Evolutionary conservation across 306 rosid species (phyloP), one percentile per base, ranked within the genome.

Genomic region (cucumber (Cucumis sativus)): DNA sequence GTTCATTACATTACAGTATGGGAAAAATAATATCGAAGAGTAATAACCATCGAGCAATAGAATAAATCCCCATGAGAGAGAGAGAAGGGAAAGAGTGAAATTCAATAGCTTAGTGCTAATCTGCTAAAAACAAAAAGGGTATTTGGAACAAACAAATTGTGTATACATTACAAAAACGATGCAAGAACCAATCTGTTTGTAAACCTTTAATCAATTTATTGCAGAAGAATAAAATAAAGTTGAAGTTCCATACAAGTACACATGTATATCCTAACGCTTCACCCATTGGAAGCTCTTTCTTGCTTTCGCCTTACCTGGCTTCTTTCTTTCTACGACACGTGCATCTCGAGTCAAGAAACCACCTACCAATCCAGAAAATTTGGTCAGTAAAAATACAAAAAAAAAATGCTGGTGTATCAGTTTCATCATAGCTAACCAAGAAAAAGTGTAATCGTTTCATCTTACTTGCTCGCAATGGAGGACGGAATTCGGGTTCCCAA

Each of bases 211-310:
- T 14, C 23, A 70, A 51, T 20, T 72, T 72, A 51, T 72, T 49
- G 60, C 25, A 72, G 61, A 72, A 47, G 57, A 76, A 76, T 41
- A 79, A 72, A 82, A 76, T 41, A 79, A 72, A 82, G 76, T 62
- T 52, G 77, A 70, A 70, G 65, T 61, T 79, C 84, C 85, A 76
- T 68, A 77, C 73, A 81, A 80, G 78, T 69, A 52, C 16, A 51
- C 56, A 69, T 68, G 78, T 25, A 13, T 4, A 77, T 64, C 15
- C 88, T 79, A 95, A 84, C 99, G 97, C 84, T 95, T 95, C 85
- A 95, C 97, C 99, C 99, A 95, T 84, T 95, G 99, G 92, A 85
- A 92, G 85, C 97, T 92, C 86, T 89, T 95, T 78, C 99, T 90
- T 87, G 99, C 99, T 87, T 90, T 92, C 23, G 99, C 99, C 69